phyloP scores from a whole-genome alignment of 495 filamentous ascomycete species.

The Xylaria acuta region DNA sequence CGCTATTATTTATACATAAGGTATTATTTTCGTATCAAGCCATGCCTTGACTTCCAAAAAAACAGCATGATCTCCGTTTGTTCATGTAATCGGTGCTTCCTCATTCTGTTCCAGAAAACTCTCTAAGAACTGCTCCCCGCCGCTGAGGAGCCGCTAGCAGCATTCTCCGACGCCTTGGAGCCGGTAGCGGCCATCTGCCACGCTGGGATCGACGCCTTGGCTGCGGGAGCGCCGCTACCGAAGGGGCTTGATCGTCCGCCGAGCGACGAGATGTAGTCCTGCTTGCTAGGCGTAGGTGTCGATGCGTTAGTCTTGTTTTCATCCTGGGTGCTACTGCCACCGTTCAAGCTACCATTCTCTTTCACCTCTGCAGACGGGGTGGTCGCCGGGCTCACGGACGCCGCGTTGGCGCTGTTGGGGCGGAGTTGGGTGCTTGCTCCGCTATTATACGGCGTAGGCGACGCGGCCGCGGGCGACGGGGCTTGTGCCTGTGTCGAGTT shows the following conservation, averaged over 20 bases:
- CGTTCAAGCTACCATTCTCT: conserved; percentile 36
- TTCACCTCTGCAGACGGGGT: conserved; percentile 43
- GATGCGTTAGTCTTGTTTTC: conserved; percentile 42
- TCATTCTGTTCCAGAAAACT: background rate
- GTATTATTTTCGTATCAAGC: background rate
- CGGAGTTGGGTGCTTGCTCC: conserved; percentile 45
- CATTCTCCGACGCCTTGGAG: conserved; percentile 37
- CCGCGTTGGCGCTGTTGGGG: conserved; percentile 44
- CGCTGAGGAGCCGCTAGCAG: conserved; percentile 31
- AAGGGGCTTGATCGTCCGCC: conserved; percentile 46
- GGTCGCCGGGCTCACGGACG: conserved; percentile 33
- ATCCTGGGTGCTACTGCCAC: conserved; percentile 13
- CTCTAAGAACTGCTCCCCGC: conserved; percentile 34
- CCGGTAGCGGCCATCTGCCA: conserved; percentile 86
- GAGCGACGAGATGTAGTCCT: conserved; percentile 41
- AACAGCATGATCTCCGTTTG: background rate
- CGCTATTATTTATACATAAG: conserved; percentile 18
- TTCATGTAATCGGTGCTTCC: background rate
- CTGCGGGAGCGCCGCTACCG: conserved; percentile 46
- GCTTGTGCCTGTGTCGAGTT: conserved; percentile 49
- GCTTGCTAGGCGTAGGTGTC: conserved; percentile 43
- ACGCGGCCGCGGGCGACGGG: conserved; percentile 35
- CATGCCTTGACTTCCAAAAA: background rate
- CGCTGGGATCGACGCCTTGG: conserved; percentile 78
- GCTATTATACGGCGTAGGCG: conserved; percentile 27